phyloP scores from a whole-genome alignment of 805 yeast species.

The Lachancea quebecensis region DNA sequence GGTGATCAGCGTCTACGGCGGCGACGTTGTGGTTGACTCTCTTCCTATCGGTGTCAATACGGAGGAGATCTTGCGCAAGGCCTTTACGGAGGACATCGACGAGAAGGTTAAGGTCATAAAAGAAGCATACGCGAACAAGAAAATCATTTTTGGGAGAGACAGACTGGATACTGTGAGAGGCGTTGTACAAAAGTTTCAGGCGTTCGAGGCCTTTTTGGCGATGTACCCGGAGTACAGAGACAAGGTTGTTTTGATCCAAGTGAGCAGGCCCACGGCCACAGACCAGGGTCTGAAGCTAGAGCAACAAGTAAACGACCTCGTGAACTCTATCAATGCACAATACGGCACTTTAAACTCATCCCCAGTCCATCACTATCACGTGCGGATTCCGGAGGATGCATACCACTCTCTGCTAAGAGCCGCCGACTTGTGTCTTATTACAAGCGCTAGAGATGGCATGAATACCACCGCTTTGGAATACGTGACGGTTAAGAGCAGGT shows the following conservation, averaged over 20 bases:
- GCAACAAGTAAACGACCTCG: slow-evolving; percentile 74
- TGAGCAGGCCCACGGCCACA: slow-evolving; percentile 59
- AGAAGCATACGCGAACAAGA: slow-evolving; percentile 54
- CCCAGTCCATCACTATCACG: slow-evolving; percentile 90
- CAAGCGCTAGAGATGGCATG: slow-evolving; percentile 93
- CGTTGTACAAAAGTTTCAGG: slow-evolving; percentile 85
- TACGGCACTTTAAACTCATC: slow-evolving; percentile 76
- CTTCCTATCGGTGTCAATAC: slow-evolving; percentile 90
- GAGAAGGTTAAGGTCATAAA: slow-evolving; percentile 59
- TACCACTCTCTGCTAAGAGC: slow-evolving; percentile 80
- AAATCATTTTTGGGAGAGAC: slow-evolving; percentile 89
- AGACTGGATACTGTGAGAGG: slow-evolving; percentile 88
- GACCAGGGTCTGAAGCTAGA: slow-evolving; percentile 54
- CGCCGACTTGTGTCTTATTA: slow-evolving; percentile 84
- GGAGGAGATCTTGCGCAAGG: slow-evolving; percentile 54
- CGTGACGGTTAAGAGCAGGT: slow-evolving; percentile 73
- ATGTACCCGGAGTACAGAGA: slow-evolving; percentile 91
- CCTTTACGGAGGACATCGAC: slow-evolving; percentile 42
- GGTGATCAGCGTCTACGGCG: slow-evolving; percentile 62
- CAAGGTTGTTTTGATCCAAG: slow-evolving; percentile 84
- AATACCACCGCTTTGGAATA: slow-evolving; percentile 91
- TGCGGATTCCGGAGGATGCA: slow-evolving; percentile 81
- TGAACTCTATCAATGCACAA: slow-evolving; percentile 73
- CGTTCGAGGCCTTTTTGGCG: slow-evolving; percentile 79
- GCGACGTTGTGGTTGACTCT: slow-evolving; percentile 63